These are phyloP conservation scores for Nicotiana attenuata DNA, from an alignment of 257 asterid species.

Conservation along the genomic window DNA sequence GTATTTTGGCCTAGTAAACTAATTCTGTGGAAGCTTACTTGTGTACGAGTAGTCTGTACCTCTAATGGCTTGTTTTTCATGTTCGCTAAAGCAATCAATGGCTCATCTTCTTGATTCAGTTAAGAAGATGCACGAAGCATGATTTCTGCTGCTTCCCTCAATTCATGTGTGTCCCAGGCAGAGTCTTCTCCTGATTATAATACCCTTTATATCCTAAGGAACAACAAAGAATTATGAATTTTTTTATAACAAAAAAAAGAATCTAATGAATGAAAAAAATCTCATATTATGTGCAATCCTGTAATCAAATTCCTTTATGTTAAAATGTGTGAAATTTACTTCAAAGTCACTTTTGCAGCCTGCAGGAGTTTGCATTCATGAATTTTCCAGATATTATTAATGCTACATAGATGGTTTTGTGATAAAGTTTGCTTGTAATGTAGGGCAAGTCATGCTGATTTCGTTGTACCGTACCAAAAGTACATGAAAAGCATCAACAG, in stretches of 20 bases:
- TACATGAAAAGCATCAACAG: slow-evolving; percentile 51
- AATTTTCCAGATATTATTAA: not conserved
- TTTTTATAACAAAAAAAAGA: not conserved
- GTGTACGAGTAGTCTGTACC: not conserved
- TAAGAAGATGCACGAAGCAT: not conserved
- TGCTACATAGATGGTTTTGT: not conserved
- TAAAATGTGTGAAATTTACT: not conserved
- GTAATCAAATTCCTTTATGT: not conserved
- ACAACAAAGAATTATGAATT: not conserved
- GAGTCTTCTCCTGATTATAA: not conserved
- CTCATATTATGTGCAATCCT: not conserved
- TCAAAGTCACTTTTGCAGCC: not conserved
- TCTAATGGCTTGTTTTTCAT: not conserved
- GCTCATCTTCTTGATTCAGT: not conserved
- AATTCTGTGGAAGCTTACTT: not conserved
- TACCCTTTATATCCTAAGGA: not conserved
- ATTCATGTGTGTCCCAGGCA: not conserved
- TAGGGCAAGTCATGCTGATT: slow-evolving; percentile 83
- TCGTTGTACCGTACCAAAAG: slow-evolving; percentile 67
- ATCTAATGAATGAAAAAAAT: not conserved
- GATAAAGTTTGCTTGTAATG: not conserved
- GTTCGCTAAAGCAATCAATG: not conserved
- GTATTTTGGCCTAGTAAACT: not conserved
- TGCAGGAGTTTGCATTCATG: not conserved
- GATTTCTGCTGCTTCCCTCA: not conserved